These are phyloP conservation scores for Paramecium biaurelia DNA, from an alignment of 73 alveolate species.

Conservation along the genomic window DNA sequence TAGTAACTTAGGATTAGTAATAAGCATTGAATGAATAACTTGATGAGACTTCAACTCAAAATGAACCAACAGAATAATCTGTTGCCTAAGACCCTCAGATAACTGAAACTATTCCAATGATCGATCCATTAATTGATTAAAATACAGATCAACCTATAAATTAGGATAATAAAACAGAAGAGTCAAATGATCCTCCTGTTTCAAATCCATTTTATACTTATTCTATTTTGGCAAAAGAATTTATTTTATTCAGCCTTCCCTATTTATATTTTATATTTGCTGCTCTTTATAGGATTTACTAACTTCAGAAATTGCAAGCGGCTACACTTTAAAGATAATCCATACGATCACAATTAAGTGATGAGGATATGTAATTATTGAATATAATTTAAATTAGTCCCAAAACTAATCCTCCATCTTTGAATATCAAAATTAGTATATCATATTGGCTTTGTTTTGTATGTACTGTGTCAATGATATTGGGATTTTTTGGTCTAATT, in stretches of 20 bases:
- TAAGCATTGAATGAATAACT: background rate
- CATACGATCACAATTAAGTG: background rate
- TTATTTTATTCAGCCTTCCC: slow-evolving; percentile 16
- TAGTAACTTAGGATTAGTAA: background rate
- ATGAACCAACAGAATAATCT: background rate
- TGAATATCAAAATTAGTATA: background rate
- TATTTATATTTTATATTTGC: background rate
- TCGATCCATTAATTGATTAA: background rate
- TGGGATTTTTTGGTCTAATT: slow-evolving; percentile 30
- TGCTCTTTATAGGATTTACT: slow-evolving; percentile 19
- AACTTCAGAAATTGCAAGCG: background rate
- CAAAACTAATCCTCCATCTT: background rate
- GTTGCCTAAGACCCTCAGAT: background rate
- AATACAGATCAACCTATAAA: background rate
- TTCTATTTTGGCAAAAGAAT: slow-evolving; percentile 9
- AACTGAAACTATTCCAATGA: background rate
- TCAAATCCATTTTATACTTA: background rate
- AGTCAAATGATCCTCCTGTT: background rate
- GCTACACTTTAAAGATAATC: background rate
- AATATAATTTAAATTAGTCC: background rate
- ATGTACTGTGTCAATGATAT: background rate
- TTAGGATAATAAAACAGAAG: background rate
- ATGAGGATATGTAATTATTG: background rate
- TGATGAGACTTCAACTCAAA: background rate
- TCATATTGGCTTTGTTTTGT: background rate